These are phyloP conservation scores for Dalbergia cochinchinensis DNA, from an alignment of 306 rosid species.

Conservation along the genomic window DNA sequence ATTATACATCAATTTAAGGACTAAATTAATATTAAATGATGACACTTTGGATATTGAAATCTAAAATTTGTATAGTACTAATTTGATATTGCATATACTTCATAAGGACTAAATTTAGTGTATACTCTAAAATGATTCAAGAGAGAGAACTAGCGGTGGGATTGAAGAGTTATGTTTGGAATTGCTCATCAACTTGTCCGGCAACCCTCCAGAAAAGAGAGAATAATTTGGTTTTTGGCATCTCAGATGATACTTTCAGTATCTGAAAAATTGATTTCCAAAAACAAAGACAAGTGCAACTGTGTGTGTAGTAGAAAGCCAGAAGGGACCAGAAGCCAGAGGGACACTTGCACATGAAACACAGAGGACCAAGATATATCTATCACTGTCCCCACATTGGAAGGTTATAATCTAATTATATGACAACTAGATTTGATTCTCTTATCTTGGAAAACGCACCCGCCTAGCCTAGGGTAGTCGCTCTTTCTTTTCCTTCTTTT, in stretches of 20 bases:
- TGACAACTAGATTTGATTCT: constrained; percentile 55
- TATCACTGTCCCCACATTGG: constrained; percentile 57
- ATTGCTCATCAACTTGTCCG: constrained; percentile 1
- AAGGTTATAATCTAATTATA: constrained; percentile 52
- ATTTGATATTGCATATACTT: too few species aligned
- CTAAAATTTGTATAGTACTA: too few species aligned
- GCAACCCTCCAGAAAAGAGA: background rate
- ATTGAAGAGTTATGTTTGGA: constrained; percentile 26
- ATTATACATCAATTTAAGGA: too few species aligned
- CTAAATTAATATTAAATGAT: too few species aligned
- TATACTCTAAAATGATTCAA: background rate
- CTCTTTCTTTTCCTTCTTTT: constrained; percentile 26
- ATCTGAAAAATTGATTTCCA: constrained; percentile 33
- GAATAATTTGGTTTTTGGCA: constrained; percentile 32
- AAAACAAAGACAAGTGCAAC: constrained; percentile 39
- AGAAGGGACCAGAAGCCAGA: constrained; percentile 50
- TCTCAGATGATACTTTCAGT: constrained; percentile 28
- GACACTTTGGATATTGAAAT: too few species aligned
- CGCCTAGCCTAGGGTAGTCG: background rate
- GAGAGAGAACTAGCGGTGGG: constrained; percentile 25
- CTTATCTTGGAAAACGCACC: constrained; percentile 49
- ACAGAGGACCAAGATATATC: constrained; percentile 52
- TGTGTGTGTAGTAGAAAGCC: constrained; percentile 48
- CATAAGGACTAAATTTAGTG: too few species aligned
- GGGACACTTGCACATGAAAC: constrained; percentile 51